Base-by-base conservation (phyloP, 495 filamentous ascomycete species). In the Cladorrhinum samala region DNA sequence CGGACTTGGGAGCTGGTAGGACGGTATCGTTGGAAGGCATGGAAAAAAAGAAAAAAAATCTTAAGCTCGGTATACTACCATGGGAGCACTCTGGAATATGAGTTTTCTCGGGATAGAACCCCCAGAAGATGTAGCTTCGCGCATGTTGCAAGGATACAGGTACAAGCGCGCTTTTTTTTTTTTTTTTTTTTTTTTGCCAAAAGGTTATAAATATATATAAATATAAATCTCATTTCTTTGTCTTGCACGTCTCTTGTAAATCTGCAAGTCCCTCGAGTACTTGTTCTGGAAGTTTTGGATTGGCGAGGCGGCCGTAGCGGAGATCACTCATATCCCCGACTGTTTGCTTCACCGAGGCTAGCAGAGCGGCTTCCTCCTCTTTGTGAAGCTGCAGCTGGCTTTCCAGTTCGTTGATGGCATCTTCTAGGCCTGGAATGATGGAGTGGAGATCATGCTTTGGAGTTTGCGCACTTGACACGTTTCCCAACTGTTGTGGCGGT, bases 291-390 rank as follows among this genome's bases (percentile, higher is more conserved):
- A 81, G 70, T 21, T 80, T 74, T 27, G 74, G 67, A 53, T 83
- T 86, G 53, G 78, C 73, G 55, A 90, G 77, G 49, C 83, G 85
- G 33, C 89, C 88, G 60, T 92, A 93, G 41, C 87, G 84, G 23
- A 94, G 76, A 63, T 93, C 89, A 62, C 88, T 92, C 71, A 95
- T 66, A 42, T 81, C 80, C 23, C 83, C 84, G 27, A 90, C 79
- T 1, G 78, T 84, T 27, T 76, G 71, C 52, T 76, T 75, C 41
- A 91, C 77, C 33, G 83, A 76, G 9, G 76, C 72, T 24, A 90
- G 64, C 11, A 90, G 69, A 2, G 57, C 54, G 0, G 78, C 72
- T 30, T 86, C 82, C 54, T 92, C 83, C 47, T 76, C 63, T 56
- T 89, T 85, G 23, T 89, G 68, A 21, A 63, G 70, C 46, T 71